Conservation (phyloP, 2,329 filamentous ascomycete genomes). For the Talaromyces marneffei region DNA sequence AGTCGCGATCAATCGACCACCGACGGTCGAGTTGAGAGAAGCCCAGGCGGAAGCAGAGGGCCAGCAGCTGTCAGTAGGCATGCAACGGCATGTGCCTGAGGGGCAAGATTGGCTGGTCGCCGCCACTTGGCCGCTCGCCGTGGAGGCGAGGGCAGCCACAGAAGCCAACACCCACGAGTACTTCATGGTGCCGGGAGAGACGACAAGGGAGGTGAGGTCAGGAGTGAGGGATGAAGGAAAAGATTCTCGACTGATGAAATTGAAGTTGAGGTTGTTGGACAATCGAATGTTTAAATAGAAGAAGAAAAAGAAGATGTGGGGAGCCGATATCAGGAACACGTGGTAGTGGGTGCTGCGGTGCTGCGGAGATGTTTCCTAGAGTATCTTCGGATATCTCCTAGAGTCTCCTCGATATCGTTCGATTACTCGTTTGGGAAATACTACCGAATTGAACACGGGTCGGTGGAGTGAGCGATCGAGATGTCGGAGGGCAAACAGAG, state of each 20-base stretch:
- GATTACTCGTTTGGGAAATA: neutral
- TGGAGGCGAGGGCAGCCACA: neutral
- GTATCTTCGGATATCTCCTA: slow-evolving; percentile 1
- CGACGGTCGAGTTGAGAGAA: slow-evolving; percentile 33
- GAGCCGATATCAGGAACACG: neutral
- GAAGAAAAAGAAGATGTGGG: neutral
- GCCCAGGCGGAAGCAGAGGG: slow-evolving; percentile 32
- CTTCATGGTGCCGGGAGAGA: neutral
- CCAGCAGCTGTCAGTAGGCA: slow-evolving; percentile 33
- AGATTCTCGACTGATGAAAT: neutral
- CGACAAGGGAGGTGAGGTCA: too few relatives aligned
- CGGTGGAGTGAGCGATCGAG: neutral
- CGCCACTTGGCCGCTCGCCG: neutral
- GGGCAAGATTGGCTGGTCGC: neutral
- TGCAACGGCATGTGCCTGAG: slow-evolving; percentile 15
- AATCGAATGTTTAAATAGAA: neutral
- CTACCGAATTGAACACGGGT: neutral
- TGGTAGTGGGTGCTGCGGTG: neutral
- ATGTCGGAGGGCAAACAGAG: neutral
- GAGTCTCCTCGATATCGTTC: neutral
- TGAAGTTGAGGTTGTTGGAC: neutral
- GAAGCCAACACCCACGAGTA: slow-evolving; percentile 1
- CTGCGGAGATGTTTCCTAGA: slow-evolving; percentile 3
- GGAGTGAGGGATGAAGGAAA: neutral
- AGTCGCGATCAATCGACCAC: slow-evolving; percentile 33